phyloP scores from a whole-genome alignment of 208 protist genomes.

The Crithidia sp. region DNA sequence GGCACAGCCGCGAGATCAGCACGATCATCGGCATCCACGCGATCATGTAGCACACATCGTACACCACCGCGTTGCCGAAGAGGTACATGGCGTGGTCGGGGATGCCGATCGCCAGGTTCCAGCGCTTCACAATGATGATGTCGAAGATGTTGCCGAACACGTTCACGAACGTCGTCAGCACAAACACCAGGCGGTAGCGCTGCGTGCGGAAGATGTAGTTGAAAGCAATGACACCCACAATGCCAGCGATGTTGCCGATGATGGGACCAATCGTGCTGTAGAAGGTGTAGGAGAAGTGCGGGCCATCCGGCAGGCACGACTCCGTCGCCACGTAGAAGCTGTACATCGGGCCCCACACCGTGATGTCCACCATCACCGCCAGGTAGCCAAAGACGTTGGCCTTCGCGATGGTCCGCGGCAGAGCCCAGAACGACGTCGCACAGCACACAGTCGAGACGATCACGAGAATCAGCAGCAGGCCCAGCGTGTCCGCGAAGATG shows the following conservation, averaged over 20 bases:
- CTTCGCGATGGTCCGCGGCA: constrained; percentile 52
- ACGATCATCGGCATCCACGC: constrained; percentile 76
- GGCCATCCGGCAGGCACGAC: constrained; percentile 51
- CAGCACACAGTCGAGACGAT: constrained; percentile 38
- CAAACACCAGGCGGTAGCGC: constrained; percentile 59
- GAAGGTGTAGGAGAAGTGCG: constrained; percentile 64
- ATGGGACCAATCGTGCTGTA: constrained; percentile 47
- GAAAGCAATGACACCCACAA: constrained; percentile 52
- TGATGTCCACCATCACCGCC: constrained; percentile 42
- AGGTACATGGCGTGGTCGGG: constrained; percentile 65
- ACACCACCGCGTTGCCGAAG: constrained; percentile 57
- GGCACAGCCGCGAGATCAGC: constrained; percentile 77
- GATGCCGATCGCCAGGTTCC: constrained; percentile 51
- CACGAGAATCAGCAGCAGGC: constrained; percentile 27
- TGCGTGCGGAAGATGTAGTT: constrained; percentile 50
- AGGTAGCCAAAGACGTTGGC: constrained; percentile 60
- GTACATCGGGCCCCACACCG: constrained; percentile 49
- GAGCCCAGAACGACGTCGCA: constrained; percentile 47
- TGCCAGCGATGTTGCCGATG: constrained; percentile 43
- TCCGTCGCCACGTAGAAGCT: constrained; percentile 45
- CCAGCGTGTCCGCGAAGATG: constrained; percentile 33
- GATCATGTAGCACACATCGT: constrained; percentile 63
- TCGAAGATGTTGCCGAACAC: constrained; percentile 56
- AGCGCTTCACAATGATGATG: constrained; percentile 70
- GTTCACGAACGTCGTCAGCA: constrained; percentile 50